These are phyloP conservation scores for Beta lomatogona DNA, from an alignment of 179 eudicot genomes.

Conservation along the genomic window DNA sequence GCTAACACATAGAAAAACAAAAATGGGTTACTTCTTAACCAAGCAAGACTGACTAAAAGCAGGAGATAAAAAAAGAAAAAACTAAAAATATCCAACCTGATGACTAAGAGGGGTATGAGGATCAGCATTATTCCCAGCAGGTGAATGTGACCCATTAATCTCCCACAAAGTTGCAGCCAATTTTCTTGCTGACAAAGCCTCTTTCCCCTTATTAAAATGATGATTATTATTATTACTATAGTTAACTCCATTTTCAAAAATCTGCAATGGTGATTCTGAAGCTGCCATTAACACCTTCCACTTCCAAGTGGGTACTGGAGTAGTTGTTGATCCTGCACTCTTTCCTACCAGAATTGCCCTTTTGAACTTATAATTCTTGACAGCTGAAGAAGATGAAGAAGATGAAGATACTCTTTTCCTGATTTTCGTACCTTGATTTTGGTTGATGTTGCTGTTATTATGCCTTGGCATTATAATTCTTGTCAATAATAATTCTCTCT, in stretches of 20 bases:
- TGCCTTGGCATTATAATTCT: slow-evolving; percentile 43
- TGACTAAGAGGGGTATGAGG: slow-evolving; percentile 42
- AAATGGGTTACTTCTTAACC: background rate
- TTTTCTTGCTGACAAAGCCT: slow-evolving; percentile 46
- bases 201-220: slow-evolving; percentile 33
- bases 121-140: slow-evolving; percentile 24
- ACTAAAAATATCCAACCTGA: slow-evolving; percentile 27
- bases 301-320: slow-evolving; percentile 56
- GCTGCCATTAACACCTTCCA: slow-evolving; percentile 41
- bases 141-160: slow-evolving; percentile 44
- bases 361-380: slow-evolving; percentile 38
- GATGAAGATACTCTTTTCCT: slow-evolving; percentile 47
- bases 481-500: background rate
- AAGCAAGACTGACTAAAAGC: background rate
- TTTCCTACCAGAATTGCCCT: slow-evolving; percentile 37
- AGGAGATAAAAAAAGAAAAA: background rate
- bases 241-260: slow-evolving; percentile 40
- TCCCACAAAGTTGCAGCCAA: slow-evolving; percentile 55
- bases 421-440: slow-evolving; percentile 36
- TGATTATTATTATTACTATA: background rate
- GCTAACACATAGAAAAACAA: background rate
- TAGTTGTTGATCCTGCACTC: slow-evolving; percentile 42
- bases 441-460: background rate
- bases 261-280: slow-evolving; percentile 36
- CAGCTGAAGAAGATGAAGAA: slow-evolving; percentile 33